Evolutionary conservation across 208 protist species (phyloP).

Genomic region (Balamuthia mandrillaris): DNA sequence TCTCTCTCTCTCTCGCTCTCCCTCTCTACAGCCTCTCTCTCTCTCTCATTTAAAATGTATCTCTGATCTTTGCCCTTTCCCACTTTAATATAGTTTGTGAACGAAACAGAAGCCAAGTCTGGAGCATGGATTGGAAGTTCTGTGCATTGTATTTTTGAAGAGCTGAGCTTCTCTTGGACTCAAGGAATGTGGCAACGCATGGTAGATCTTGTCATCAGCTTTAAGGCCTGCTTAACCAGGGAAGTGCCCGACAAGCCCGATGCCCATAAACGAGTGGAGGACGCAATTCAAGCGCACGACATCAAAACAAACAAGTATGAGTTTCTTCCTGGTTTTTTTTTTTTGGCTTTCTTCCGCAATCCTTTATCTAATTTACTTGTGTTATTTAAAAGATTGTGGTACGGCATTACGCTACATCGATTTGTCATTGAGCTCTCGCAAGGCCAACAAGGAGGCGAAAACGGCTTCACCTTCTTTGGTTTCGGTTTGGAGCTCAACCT

Average conservation of each 20-base stretch:
- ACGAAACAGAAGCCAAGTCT: background rate
- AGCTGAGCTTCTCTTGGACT: background rate
- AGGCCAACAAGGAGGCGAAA: background rate
- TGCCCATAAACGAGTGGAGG: too few relatives aligned
- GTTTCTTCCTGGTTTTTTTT: background rate
- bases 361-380: too few relatives aligned
- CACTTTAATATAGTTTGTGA: background rate
- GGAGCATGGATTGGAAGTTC: background rate
- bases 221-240: too few relatives aligned
- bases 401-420: constrained; percentile 2
- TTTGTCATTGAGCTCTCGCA: constrained; percentile 4
- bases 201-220: background rate
- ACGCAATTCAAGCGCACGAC: too few relatives aligned
- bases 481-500: background rate
- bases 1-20: background rate
- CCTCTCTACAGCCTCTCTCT: too few relatives aligned
- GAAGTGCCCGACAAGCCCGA: too few relatives aligned
- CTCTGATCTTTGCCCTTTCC: too few relatives aligned
- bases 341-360: too few relatives aligned
- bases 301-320: background rate
- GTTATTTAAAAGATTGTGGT: background rate
- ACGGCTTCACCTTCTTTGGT: constrained; percentile 16
- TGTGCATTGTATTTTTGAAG: background rate
- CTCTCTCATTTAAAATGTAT: too few relatives aligned
- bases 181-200: background rate